Percentiles rank a stretch among this genome's conserved stretches.
phyloP scores from a whole-genome alignment of 305 asterid genomes.

The Solanum aculeatissimum region DNA sequence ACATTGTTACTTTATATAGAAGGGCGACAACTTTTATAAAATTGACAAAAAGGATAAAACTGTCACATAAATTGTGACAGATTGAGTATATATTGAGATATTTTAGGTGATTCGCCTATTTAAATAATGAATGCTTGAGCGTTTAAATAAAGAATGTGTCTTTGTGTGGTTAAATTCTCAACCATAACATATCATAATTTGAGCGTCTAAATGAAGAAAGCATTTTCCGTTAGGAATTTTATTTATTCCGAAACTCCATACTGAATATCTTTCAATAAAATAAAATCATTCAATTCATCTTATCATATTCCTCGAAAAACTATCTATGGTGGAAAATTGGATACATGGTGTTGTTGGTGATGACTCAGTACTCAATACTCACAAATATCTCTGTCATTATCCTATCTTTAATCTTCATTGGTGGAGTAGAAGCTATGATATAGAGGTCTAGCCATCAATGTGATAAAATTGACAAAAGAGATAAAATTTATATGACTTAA shows the following conservation, averaged over 20 bases:
- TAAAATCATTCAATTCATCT: neutral
- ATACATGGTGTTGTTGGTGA: neutral
- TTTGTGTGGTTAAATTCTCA: neutral
- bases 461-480: neutral
- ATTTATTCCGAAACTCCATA: no score
- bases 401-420: neutral
- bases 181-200: neutral
- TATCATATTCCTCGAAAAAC: neutral
- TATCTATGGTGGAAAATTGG: neutral
- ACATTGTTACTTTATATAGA: no score
- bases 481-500: neutral
- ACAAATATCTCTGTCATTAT: neutral
- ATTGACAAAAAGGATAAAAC: no score
- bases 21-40: no score
- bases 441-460: neutral
- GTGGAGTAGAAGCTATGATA: neutral
- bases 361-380: neutral
- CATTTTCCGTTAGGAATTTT: no score
- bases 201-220: neutral
- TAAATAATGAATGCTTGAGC: neutral
- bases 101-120: neutral
- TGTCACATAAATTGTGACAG: no score
- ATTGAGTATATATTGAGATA: neutral
- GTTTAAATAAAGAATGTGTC: no score
- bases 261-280: no score